phyloP scores from a whole-genome alignment of 169 alveolate species.

The Perkinsus olseni region DNA sequence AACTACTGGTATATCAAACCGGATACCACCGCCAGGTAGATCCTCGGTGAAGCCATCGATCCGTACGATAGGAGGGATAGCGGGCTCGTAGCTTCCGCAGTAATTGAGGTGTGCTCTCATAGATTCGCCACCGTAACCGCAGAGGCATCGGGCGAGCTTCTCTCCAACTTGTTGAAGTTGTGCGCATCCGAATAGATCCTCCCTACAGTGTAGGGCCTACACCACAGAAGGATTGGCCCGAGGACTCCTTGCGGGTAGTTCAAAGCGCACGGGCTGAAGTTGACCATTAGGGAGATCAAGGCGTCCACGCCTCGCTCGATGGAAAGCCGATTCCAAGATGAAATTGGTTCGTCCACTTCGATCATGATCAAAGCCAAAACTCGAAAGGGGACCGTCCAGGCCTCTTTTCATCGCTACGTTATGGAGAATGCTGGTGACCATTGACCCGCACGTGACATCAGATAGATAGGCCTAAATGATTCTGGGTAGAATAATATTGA shows the following conservation, averaged over 20 bases:
- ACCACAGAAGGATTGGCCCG: neutral
- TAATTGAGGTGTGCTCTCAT: neutral
- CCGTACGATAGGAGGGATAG: neutral
- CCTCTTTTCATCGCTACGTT: neutral
- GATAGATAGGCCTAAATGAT: neutral
- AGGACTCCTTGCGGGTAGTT: neutral
- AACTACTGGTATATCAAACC: neutral
- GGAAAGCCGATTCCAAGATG: neutral
- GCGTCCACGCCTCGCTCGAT: neutral
- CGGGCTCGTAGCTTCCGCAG: neutral
- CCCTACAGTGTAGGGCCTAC: too few relatives aligned
- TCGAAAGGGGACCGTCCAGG: neutral
- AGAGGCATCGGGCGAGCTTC: neutral
- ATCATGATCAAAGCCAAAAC: neutral
- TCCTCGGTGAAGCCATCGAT: neutral
- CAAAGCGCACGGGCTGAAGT: neutral
- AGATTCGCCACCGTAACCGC: neutral
- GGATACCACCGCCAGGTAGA: neutral
- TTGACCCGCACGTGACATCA: neutral
- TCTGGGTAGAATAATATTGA: neutral
- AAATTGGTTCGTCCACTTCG: neutral
- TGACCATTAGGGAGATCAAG: neutral
- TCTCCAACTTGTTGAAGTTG: neutral
- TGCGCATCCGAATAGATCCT: neutral
- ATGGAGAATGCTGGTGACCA: neutral